Evolutionary conservation across 2,329 filamentous ascomycete genomes (phyloP).

Genomic region (Phymatotrichopsis omnivora): DNA sequence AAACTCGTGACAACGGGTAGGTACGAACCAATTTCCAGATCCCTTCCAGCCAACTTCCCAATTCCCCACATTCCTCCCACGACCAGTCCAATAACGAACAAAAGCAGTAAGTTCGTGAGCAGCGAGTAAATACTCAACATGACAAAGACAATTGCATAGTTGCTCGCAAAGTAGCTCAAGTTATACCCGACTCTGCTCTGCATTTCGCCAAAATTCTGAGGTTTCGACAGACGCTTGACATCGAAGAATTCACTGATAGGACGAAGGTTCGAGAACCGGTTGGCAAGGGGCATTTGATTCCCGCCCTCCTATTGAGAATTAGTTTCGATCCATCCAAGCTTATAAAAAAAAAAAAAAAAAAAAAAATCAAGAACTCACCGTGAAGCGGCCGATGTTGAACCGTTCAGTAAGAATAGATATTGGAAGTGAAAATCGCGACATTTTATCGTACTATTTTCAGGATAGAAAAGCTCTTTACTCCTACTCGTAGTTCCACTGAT

Average conservation of each 20-base stretch:
- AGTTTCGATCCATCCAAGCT: too few species aligned
- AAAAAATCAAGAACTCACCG: slow-evolving; percentile 34
- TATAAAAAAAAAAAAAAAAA: too few species aligned
- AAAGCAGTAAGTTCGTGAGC: slow-evolving; percentile 72
- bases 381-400: slow-evolving; percentile 75
- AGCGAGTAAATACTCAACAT: slow-evolving; percentile 96
- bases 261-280: slow-evolving; percentile 83
- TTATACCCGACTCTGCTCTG: slow-evolving; percentile 97
- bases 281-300: slow-evolving; percentile 64
- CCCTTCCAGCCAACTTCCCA: slow-evolving; percentile 75
- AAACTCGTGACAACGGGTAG: not conserved
- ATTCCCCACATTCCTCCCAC: slow-evolving; percentile 82
- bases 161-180: slow-evolving; percentile 92
- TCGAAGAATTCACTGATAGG: slow-evolving; percentile 91
- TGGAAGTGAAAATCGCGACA: slow-evolving; percentile 87
- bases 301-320: slow-evolving; percentile 53
- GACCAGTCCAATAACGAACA: slow-evolving; percentile 88
- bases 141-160: slow-evolving; percentile 86
- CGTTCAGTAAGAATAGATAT: slow-evolving; percentile 84
- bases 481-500: too few species aligned
- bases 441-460: slow-evolving; percentile 36
- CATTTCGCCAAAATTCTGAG: slow-evolving; percentile 77
- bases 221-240: slow-evolving; percentile 90
- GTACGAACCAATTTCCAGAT: slow-evolving; percentile 66
- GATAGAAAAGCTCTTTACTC: too few species aligned